phyloP scores from a whole-genome alignment of 2,329 filamentous ascomycete genomes.

The Lachnellula suecica region DNA sequence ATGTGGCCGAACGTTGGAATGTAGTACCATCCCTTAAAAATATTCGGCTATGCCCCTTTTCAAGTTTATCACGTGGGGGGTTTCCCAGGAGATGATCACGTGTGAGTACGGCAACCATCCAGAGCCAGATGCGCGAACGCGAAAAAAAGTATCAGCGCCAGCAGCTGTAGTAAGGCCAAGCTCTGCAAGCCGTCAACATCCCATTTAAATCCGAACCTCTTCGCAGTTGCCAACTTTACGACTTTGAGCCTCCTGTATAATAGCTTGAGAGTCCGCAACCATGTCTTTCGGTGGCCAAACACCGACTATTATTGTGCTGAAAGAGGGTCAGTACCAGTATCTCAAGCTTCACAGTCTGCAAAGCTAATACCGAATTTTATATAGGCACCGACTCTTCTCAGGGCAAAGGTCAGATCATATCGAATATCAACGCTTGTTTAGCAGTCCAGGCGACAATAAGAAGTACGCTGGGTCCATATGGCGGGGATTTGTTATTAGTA shows the following conservation, averaged over 20 bases:
- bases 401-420: slow-evolving; percentile 93
- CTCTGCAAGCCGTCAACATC: too few species aligned
- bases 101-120: too few species aligned
- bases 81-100: too few species aligned
- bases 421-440: slow-evolving; percentile 97
- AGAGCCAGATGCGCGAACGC: too few species aligned
- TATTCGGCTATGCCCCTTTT: too few species aligned
- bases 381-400: slow-evolving; percentile 95
- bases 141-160: too few species aligned
- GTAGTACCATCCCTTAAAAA: too few species aligned
- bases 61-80: too few species aligned
- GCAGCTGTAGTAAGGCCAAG: too few species aligned
- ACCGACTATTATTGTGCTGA: slow-evolving; percentile 96
- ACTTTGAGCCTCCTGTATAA: neutral
- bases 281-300: slow-evolving; percentile 99
- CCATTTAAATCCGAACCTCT: neutral
- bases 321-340: slow-evolving; percentile 74
- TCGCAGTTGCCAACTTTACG: neutral
- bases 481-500: slow-evolving; percentile 92
- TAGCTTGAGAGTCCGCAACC: slow-evolving; percentile 8
- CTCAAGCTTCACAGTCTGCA: neutral
- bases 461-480: slow-evolving; percentile 92
- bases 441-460: slow-evolving; percentile 96
- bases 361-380: slow-evolving; percentile 19
- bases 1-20: too few species aligned